These are phyloP conservation scores for Eucalyptus virginea DNA, from an alignment of 345 rosid species.

Conservation along the genomic window DNA sequence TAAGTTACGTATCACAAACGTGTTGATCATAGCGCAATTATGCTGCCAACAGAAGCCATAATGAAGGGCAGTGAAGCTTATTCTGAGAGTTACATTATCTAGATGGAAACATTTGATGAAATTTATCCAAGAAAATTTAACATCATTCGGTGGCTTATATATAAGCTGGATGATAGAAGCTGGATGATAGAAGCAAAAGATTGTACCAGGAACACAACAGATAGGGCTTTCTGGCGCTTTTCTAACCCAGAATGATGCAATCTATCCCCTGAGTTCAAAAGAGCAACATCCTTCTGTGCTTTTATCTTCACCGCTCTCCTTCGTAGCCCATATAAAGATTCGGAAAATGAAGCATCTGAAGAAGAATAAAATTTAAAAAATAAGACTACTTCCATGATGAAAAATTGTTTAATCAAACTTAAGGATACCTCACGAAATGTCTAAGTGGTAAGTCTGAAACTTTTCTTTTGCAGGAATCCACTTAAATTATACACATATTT, in stretches of 20 bases:
- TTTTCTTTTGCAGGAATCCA: not conserved
- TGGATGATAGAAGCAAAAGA: not conserved
- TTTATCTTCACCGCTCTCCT: slow-evolving; percentile 67
- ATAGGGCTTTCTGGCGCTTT: slow-evolving; percentile 74
- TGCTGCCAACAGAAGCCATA: not conserved
- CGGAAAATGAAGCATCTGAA: slow-evolving; percentile 96
- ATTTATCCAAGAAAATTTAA: not conserved
- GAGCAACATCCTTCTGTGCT: slow-evolving; percentile 29
- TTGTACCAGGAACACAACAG: slow-evolving; percentile 86
- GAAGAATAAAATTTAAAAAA: not conserved
- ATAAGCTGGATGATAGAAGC: not conserved
- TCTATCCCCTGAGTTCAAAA: slow-evolving; percentile 25
- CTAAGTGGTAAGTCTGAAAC: not conserved
- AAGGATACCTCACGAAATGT: not conserved
- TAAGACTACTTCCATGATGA: not conserved
- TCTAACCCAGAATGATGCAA: slow-evolving; percentile 59
- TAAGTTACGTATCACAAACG: not conserved
- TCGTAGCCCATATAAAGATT: slow-evolving; percentile 90
- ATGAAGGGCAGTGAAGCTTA: not conserved
- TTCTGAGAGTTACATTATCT: not conserved
- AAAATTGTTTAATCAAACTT: not conserved
- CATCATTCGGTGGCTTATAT: not conserved
- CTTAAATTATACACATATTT: not conserved
- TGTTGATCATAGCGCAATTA: not conserved
- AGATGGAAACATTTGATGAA: not conserved